A percentile compares a stretch with the other conserved stretches of the same genome.
Conservation (phyloP, 805 yeast genomes). For the Pichia ethanolica region DNA sequence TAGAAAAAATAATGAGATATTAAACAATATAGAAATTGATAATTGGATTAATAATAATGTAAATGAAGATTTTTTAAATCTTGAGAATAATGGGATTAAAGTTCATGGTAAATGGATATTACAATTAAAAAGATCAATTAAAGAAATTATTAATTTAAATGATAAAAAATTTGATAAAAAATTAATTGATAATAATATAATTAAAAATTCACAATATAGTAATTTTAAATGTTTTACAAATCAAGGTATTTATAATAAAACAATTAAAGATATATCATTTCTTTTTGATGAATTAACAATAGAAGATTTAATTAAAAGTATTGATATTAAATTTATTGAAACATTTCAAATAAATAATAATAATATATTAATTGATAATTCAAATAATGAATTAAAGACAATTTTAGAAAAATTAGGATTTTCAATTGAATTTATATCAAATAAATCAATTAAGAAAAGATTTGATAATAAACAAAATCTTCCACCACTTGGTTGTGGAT, state of each 20-base stretch:
- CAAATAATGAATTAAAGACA: neutral
- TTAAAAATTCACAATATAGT: constrained; percentile 1
- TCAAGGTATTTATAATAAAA: neutral
- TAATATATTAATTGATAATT: neutral
- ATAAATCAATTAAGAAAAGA: neutral
- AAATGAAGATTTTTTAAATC: neutral
- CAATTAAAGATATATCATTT: neutral
- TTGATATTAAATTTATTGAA: constrained; percentile 3
- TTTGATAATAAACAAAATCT: constrained; percentile 7
- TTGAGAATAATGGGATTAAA: neutral
- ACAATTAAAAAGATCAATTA: neutral
- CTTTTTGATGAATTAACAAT: neutral
- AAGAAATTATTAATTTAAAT: neutral
- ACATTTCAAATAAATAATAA: neutral
- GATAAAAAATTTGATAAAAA: neutral
- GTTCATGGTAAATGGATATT: constrained; percentile 3
- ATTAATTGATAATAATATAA: neutral
- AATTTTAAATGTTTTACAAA: constrained; percentile 3
- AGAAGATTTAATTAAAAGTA: neutral
- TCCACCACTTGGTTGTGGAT: constrained; percentile 8
- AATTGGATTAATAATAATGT: constrained; percentile 5
- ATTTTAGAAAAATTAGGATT: constrained; percentile 3
- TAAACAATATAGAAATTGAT: neutral
- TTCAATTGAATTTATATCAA: neutral
- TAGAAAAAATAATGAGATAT: neutral